Evolutionary conservation across 2,329 filamentous ascomycete genomes (phyloP).

Genomic region (Penicillium sp.): DNA sequence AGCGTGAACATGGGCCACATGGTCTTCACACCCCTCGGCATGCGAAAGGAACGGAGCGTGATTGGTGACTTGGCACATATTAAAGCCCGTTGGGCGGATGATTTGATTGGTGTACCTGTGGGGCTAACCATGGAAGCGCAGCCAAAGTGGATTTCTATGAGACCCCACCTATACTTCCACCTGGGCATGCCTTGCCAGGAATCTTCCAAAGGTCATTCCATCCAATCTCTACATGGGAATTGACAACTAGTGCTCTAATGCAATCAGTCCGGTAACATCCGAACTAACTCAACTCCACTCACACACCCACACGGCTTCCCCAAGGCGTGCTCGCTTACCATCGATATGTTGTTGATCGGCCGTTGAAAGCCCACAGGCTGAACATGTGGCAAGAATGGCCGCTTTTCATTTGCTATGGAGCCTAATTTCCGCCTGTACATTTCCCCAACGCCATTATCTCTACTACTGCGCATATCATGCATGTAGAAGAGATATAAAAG

Average conservation of each 20-base stretch:
- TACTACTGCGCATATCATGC: not conserved
- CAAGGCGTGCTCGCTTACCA: not conserved
- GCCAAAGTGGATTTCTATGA: not conserved
- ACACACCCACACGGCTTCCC: not conserved
- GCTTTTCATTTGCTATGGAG: not conserved
- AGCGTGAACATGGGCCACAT: not conserved
- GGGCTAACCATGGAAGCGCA: not conserved
- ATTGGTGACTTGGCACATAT: conserved; percentile 8
- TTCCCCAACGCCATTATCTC: not conserved
- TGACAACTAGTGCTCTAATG: not conserved
- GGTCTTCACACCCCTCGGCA: not conserved
- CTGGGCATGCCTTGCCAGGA: not conserved
- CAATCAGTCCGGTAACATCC: not conserved
- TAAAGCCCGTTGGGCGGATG: not conserved
- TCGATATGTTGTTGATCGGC: not conserved
- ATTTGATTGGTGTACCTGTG: conserved; percentile 8
- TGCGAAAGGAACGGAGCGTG: not conserved
- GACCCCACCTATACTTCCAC: conserved; percentile 1
- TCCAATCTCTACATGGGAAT: not conserved
- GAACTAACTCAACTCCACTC: not conserved
- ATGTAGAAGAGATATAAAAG: conserved; percentile 13
- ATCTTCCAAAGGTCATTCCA: not conserved
- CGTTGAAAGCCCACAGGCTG: not conserved
- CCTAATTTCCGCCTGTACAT: not conserved
- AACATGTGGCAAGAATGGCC: not conserved